Evolutionary conservation across 768 basidiomycete species (phyloP), one percentile per base, ranked within the genome.

Genomic region (Trametes elegans): DNA sequence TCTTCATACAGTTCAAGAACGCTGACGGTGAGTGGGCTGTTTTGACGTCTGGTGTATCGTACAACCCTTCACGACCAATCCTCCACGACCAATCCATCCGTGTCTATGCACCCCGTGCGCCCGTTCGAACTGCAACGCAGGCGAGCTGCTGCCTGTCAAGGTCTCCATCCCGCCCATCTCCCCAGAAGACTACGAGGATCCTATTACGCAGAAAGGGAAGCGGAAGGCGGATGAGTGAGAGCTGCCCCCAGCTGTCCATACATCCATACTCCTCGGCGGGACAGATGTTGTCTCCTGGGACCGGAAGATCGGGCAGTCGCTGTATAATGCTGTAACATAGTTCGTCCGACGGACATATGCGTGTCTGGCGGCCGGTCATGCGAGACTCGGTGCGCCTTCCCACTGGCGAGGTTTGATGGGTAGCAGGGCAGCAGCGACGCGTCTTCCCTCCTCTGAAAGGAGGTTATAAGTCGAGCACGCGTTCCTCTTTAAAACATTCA

Each of bases 401-500:
- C 57, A 59, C 21, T 39, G 16, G 29, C 73, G 75, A 38, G 78
- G 76, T 7, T 74, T 70, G 16, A 85, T 60, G 4, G 94, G 93
- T 18, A 95, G 75, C n/a, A 97, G 70, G 2, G 94, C 95, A 13
- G 91, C 94, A 35, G 93, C 91, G 11, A 98, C 92, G 23, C 88
- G 85, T 48, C 96, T 78, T 7, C 96, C 96, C 72, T 99, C 96
- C 69, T 99, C 96, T 0, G 88, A 73, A 41, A 99, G 78, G 21
- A 99, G 69, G 69, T 99, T 98, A 71, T 94, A 99, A 0, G 96
- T 98, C 24, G 95, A 88, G 63, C 92, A 94, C 16, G 95, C 96
- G 67, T 95, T 97, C 64, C 91, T 76, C 94, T 90, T 18, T 13
- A 45, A 6, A 14, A 19, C 8, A 5, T 19, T 42, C 8, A 19